Conservation (phyloP, 2,329 filamentous ascomycete genomes). For the Exophiala calicioides region DNA sequence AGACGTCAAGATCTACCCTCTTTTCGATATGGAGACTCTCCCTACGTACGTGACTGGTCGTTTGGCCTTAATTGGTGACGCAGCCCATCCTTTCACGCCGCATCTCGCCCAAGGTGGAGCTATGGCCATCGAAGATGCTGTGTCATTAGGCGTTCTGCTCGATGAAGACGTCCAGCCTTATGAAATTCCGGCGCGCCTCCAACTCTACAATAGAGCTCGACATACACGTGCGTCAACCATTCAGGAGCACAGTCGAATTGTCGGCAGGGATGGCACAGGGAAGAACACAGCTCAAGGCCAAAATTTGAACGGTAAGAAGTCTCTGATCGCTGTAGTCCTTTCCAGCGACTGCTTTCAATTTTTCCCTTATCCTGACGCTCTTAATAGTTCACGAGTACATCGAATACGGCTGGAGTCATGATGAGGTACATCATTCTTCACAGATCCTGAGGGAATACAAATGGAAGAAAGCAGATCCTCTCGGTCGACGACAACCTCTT, state of each 20-base stretch:
- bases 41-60: slow-evolving; percentile 36
- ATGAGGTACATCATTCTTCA: no score
- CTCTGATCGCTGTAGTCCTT: no score
- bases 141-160: slow-evolving; percentile 13
- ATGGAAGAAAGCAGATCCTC: no score
- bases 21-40: slow-evolving; percentile 57
- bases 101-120: slow-evolving; percentile 63
- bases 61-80: slow-evolving; percentile 65
- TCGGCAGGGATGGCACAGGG: no score
- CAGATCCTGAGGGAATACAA: no score
- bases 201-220: slow-evolving; percentile 60
- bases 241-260: slow-evolving; percentile 16
- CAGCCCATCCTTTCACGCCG: slow-evolving; percentile 63
- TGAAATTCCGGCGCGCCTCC: slow-evolving; percentile 57
- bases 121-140: slow-evolving; percentile 58
- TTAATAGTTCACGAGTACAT: no score
- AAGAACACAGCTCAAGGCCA: no score
- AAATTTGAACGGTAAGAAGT: no score
- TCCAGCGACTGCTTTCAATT: no score
- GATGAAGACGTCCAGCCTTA: slow-evolving; percentile 40
- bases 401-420: no score
- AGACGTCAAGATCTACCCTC: slow-evolving; percentile 57
- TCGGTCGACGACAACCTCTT: no score
- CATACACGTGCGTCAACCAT: slow-evolving; percentile 58
- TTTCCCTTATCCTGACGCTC: no score